Evolutionary conservation across 495 filamentous ascomycete genomes (phyloP).

Genomic region (Arthonia radiata): DNA sequence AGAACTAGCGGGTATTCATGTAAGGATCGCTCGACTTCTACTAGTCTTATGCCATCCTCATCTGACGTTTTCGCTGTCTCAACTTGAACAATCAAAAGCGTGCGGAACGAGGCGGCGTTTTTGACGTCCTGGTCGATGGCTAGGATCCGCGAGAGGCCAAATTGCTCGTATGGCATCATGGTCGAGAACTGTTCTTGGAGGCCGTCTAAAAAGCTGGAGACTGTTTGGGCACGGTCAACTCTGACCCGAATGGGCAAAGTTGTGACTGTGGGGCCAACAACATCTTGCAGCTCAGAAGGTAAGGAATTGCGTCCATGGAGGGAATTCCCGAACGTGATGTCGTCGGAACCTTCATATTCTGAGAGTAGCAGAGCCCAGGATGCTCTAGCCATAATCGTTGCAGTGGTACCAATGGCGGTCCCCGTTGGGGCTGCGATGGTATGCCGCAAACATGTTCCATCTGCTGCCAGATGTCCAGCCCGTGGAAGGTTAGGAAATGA

Average conservation of each 20-base stretch:
- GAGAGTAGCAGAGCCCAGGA: constrained; percentile 36
- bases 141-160: no score
- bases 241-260: constrained; percentile 14
- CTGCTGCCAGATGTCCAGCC: constrained; percentile 27
- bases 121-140: no score
- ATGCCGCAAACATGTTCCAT: constrained; percentile 25
- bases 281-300: constrained; percentile 10
- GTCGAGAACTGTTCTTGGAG: constrained; percentile 4
- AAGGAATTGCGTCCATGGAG: constrained; percentile 7
- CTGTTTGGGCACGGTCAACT: constrained; percentile 1
- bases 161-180: constrained; percentile 7
- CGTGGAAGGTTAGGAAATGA: constrained; percentile 33
- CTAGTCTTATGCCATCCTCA: background rate
- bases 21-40: background rate
- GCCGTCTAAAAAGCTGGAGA: constrained; percentile 7
- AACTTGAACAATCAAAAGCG: background rate
- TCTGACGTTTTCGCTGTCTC: background rate
- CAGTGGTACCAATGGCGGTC: constrained; percentile 19
- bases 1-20: background rate
- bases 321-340: constrained; percentile 15
- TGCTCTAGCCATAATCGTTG: constrained; percentile 32
- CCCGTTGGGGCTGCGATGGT: constrained; percentile 19
- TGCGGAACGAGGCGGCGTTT: no score
- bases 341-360: constrained; percentile 25
- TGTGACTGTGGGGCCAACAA: constrained; percentile 28